Conservation (phyloP, 805 yeast genomes). For the Helenozyma baotianmanensis region DNA sequence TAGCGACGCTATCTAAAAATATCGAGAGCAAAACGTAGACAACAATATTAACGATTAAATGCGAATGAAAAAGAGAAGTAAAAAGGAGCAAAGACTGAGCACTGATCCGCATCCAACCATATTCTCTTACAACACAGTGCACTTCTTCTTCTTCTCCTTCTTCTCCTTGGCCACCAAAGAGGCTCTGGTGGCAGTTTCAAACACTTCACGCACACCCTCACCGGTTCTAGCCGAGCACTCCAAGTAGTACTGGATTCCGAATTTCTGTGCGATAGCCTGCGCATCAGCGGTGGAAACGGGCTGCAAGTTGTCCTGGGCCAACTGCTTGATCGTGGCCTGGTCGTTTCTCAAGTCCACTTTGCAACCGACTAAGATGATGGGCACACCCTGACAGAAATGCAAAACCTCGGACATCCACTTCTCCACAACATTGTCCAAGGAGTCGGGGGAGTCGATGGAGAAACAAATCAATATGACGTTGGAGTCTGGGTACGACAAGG, state of each 20-base stretch:
- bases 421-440: slow-evolving; percentile 31
- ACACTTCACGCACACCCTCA: slow-evolving; percentile 27
- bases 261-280: slow-evolving; percentile 23
- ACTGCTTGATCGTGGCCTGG: slow-evolving; percentile 22
- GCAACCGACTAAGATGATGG: slow-evolving; percentile 33
- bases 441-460: slow-evolving; percentile 27
- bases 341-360: slow-evolving; percentile 32
- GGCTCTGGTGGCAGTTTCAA: slow-evolving; percentile 27
- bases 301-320: slow-evolving; percentile 20
- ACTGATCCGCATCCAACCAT: neutral
- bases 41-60: slow-evolving; percentile 15
- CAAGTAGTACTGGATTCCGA: slow-evolving; percentile 29
- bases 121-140: slow-evolving; percentile 22
- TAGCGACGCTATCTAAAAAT: no score
- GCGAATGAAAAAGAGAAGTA: slow-evolving; percentile 12
- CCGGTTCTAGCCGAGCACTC: slow-evolving; percentile 36
- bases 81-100: slow-evolving; percentile 6
- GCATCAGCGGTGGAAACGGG: slow-evolving; percentile 23
- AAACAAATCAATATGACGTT: slow-evolving; percentile 36
- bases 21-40: slow-evolving; percentile 5
- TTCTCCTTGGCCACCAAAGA: slow-evolving; percentile 26
- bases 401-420: slow-evolving; percentile 42
- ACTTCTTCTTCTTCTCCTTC: slow-evolving; percentile 28
- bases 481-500: slow-evolving; percentile 38
- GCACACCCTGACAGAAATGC: slow-evolving; percentile 34